phyloP scores from a whole-genome alignment of 345 rosid species.

The Trapa incisa region DNA sequence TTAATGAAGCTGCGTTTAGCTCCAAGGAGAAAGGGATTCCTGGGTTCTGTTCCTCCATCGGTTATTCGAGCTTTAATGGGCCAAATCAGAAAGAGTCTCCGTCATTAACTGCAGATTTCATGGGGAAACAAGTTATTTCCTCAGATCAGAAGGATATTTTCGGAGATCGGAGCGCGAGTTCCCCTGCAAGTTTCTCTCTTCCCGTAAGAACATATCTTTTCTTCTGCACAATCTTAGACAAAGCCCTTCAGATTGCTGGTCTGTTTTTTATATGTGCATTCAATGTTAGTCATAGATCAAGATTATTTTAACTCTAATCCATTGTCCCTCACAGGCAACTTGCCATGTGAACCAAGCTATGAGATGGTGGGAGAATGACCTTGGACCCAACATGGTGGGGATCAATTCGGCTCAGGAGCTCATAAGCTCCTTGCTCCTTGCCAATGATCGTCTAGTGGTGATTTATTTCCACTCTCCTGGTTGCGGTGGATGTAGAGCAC shows the following conservation, averaged over 20 bases:
- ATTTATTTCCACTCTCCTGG: conserved; percentile 67
- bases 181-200: conserved; percentile 17
- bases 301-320: not conserved
- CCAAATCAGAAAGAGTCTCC: conserved; percentile 19
- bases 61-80: conserved; percentile 10
- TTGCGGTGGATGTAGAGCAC: conserved; percentile 77
- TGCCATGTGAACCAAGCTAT: conserved; percentile 31
- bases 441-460: conserved; percentile 53
- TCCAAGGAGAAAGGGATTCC: conserved; percentile 9
- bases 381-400: conserved; percentile 50
- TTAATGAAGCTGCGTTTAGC: conserved; percentile 9
- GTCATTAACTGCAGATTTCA: conserved; percentile 19
- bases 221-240: no score
- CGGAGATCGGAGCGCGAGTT: conserved; percentile 2
- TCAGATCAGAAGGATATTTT: conserved; percentile 18
- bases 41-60: conserved; percentile 18
- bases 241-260: not conserved
- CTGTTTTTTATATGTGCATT: no score
- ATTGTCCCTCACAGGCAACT: conserved; percentile 21
- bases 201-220: conserved; percentile 19
- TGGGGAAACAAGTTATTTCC: conserved; percentile 21
- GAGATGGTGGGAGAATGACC: conserved; percentile 80
- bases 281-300: no score
- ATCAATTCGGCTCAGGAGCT: conserved; percentile 55
- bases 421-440: conserved; percentile 34